Evolutionary conservation across 257 asterid species (phyloP).

Genomic region (Galeopsis tetrahit): DNA sequence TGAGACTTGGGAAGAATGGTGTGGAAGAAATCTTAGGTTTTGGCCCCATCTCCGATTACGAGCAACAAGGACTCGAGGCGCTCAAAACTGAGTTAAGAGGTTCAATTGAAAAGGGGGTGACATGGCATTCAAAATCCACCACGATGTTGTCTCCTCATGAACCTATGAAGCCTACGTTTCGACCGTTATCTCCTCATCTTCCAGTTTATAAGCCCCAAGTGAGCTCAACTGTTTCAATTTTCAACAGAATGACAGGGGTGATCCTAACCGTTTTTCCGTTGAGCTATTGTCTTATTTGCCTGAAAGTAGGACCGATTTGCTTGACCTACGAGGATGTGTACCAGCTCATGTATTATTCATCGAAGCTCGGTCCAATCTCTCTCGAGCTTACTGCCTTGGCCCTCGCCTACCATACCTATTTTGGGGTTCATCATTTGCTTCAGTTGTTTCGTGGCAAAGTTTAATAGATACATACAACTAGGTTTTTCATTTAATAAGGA

Average conservation of each 20-base stretch:
- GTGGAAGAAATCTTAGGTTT: slow-evolving; percentile 75
- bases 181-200: slow-evolving; percentile 35
- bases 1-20: slow-evolving; percentile 79
- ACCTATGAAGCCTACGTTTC: slow-evolving; percentile 32
- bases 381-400: slow-evolving; percentile 34
- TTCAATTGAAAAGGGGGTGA: slow-evolving; percentile 75
- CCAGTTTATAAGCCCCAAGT: slow-evolving; percentile 35
- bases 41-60: slow-evolving; percentile 64
- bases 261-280: slow-evolving; percentile 34
- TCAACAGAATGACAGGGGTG: slow-evolving; percentile 29
- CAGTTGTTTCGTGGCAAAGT: slow-evolving; percentile 16
- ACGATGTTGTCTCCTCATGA: slow-evolving; percentile 22
- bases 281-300: slow-evolving; percentile 22
- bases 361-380: slow-evolving; percentile 29
- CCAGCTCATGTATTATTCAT: slow-evolving; percentile 32
- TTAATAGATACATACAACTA: background rate
- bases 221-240: slow-evolving; percentile 33
- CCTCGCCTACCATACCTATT: slow-evolving; percentile 26
- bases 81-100: slow-evolving; percentile 61
- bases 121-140: slow-evolving; percentile 40
- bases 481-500: slow-evolving; percentile 1
- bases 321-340: slow-evolving; percentile 29
- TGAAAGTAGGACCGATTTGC: slow-evolving; percentile 32
- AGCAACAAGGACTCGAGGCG: slow-evolving; percentile 77
- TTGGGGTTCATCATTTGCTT: slow-evolving; percentile 31